Evolutionary conservation across 305 asterid species (phyloP).

Genomic region (Fraxinus dipetala): DNA sequence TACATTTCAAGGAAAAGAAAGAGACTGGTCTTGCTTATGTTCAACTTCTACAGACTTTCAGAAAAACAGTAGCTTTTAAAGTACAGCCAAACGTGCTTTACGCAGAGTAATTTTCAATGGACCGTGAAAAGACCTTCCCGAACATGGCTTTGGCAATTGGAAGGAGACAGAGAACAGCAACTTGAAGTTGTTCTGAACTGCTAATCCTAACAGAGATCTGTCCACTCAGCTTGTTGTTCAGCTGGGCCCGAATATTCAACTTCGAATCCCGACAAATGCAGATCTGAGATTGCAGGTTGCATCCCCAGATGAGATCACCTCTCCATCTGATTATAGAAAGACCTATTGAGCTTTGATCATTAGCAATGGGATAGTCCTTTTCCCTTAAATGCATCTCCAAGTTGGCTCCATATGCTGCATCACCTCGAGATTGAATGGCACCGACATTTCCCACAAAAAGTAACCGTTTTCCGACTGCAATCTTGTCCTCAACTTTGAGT

Average conservation of each 20-base stretch:
- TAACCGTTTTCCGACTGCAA: slow-evolving; percentile 31
- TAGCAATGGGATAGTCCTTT: slow-evolving; percentile 22
- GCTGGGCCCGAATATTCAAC: slow-evolving; percentile 30
- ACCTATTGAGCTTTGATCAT: slow-evolving; percentile 33
- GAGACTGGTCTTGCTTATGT: background rate
- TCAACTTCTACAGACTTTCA: background rate
- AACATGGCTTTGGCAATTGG: slow-evolving; percentile 34
- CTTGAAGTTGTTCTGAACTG: slow-evolving; percentile 49
- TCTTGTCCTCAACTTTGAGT: slow-evolving; percentile 33
- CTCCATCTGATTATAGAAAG: slow-evolving; percentile 36
- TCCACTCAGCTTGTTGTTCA: slow-evolving; percentile 43
- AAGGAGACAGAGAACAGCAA: slow-evolving; percentile 40
- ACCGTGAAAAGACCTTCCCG: slow-evolving; percentile 26
- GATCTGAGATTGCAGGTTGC: slow-evolving; percentile 44
- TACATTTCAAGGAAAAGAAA: background rate
- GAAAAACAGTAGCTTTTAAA: background rate
- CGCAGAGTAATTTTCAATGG: slow-evolving; percentile 7
- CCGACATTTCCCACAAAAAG: slow-evolving; percentile 35
- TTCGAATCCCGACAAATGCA: slow-evolving; percentile 34
- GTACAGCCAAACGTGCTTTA: background rate
- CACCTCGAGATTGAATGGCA: slow-evolving; percentile 30
- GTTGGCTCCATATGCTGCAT: slow-evolving; percentile 39
- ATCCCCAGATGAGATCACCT: slow-evolving; percentile 38
- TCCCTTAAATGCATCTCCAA: slow-evolving; percentile 32
- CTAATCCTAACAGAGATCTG: slow-evolving; percentile 43